Evolutionary conservation across 805 yeast genomes (phyloP).

Genomic region (Wickerhamomyces bovis): DNA sequence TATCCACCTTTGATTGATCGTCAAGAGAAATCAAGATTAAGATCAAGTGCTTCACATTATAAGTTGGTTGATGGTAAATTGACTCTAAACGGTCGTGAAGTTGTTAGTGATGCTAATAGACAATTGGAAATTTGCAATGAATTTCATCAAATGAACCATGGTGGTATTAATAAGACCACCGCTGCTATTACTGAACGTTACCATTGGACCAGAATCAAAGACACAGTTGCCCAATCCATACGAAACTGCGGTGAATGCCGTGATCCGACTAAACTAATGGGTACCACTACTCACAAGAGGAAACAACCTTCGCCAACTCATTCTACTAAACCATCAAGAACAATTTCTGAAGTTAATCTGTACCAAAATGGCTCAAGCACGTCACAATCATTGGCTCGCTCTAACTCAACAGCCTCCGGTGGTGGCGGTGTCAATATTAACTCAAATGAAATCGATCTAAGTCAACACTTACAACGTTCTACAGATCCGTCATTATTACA

Average conservation of each 20-base stretch:
- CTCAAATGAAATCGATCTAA: constrained; percentile 8
- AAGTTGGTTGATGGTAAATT: constrained; percentile 64
- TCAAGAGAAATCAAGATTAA: constrained; percentile 79
- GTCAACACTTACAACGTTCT: constrained; percentile 10
- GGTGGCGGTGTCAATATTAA: constrained; percentile 1
- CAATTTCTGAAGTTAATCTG: neutral
- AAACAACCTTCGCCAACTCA: constrained; percentile 9
- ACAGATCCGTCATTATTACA: constrained; percentile 16
- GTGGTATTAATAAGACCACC: constrained; percentile 87
- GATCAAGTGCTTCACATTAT: constrained; percentile 78
- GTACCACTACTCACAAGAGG: constrained; percentile 7
- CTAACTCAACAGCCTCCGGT: neutral
- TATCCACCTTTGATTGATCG: constrained; percentile 83
- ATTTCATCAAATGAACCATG: constrained; percentile 64
- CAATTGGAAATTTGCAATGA: constrained; percentile 73
- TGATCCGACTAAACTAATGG: constrained; percentile 17
- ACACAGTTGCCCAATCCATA: constrained; percentile 75
- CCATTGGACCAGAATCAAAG: constrained; percentile 90
- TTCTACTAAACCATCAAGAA: constrained; percentile 1
- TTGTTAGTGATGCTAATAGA: constrained; percentile 66
- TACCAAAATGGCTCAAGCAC: neutral
- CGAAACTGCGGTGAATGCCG: constrained; percentile 67
- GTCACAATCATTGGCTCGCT: constrained; percentile 1
- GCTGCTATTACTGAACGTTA: constrained; percentile 69
- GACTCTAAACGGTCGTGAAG: constrained; percentile 73